A percentile compares a stretch with the other conserved stretches of the same genome.
These are phyloP conservation scores for Cordia subcordata DNA, from an alignment of 257 asterid genomes.

Conservation along the genomic window DNA sequence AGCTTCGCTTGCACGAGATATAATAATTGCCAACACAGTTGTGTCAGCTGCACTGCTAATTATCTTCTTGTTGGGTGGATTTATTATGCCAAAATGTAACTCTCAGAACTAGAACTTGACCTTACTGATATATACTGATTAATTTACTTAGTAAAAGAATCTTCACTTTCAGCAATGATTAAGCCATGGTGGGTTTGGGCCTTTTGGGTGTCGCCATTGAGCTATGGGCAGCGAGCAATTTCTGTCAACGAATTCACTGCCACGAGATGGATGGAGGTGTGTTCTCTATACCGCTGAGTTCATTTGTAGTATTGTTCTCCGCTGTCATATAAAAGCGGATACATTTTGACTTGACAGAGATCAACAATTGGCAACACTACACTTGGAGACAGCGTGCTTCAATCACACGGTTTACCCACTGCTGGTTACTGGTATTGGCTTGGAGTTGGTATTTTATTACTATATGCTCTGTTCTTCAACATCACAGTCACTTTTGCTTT, in stretches of 20 bases:
- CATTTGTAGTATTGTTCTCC: background rate
- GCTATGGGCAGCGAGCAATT: conserved; percentile 78
- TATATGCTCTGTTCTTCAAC: conserved; percentile 65
- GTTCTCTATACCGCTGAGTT: conserved; percentile 10
- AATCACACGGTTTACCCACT: conserved; percentile 56
- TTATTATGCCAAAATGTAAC: conserved; percentile 71
- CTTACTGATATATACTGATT: background rate
- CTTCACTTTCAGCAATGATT: conserved; percentile 55
- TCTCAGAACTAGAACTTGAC: background rate
- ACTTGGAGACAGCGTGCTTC: conserved; percentile 52
- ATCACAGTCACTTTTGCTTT: conserved; percentile 54
- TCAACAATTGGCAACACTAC: conserved; percentile 32
- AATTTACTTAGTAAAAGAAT: background rate
- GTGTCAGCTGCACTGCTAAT: conserved; percentile 78
- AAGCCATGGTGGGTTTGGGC: conserved; percentile 96
- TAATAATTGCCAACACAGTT: conserved; percentile 73
- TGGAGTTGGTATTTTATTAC: conserved; percentile 61
- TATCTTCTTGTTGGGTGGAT: conserved; percentile 77
- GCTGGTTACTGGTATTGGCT: conserved; percentile 72
- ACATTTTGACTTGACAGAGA: conserved; percentile 39
- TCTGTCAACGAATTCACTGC: conserved; percentile 82
- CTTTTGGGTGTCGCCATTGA: conserved; percentile 82
- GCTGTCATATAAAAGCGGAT: background rate
- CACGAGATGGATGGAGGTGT: conserved; percentile 74
- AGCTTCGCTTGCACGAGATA: conserved; percentile 85